Base-by-base conservation (phyloP, 768 basidiomycete genomes). In the Boletus vermiculosoides region DNA sequence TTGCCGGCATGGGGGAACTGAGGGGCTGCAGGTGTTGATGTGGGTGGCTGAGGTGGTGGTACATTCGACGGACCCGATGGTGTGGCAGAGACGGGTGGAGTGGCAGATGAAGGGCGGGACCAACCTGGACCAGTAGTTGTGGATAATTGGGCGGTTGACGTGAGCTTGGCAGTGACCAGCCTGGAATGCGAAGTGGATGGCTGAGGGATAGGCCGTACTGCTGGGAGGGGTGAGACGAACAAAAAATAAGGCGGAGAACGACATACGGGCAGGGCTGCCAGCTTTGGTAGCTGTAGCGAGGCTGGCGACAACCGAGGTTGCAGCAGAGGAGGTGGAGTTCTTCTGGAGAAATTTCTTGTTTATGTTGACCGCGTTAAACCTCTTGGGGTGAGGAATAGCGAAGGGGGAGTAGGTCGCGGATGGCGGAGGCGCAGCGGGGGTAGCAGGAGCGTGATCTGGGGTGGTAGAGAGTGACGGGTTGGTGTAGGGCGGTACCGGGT, bases 281-380 rank as follows among this genome's bases (percentile, higher is more conserved):
- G 80, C 59, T 73, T 85, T 90, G 55, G 73, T 62, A 41, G 77
- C 65, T 2, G 57, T 47, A 46, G 76, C 67, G 33, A 79, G 77
- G 49, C 71, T 69, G 22, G 81, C 73, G 28, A 79, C 74, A 48
- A 76, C 65, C 20, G 82, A 74, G 36, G 77, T 66, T 25, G 83
- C 69, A 46, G 77, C 73, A 25, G 85, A 78, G 41, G 84, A 76
- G 42, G 86, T 72, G 7, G 85, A 85, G 54, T 88, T 89, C 81
- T 95, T 96, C 77, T 94, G 90, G 42, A 98, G 78, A 73, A 98
- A 98, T 74, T 92, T 93, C 84, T 94, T 96, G 78, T 92, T 96
- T 73, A 98, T 92, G 69, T 93, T 94, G 60, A 93, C 84, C 30
- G 92, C 84, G 69, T 79, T 91, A 73, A 94, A 95, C 67, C 88